Evolutionary conservation across 1,284 basidiomycete genomes (phyloP).

Genomic region (Ganoderma multipileum): DNA sequence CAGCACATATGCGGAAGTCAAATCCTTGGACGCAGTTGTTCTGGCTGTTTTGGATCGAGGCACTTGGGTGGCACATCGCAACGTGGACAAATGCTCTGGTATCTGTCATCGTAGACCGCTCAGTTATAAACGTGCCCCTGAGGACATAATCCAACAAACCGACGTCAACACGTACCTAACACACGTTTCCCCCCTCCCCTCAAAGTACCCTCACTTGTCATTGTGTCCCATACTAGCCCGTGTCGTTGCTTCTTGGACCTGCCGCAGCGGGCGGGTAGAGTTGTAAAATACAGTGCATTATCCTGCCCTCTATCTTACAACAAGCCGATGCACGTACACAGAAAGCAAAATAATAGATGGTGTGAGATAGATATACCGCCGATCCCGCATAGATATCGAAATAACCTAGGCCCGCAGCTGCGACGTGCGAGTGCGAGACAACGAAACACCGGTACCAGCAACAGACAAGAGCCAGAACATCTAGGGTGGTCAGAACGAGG

Average conservation of each 20-base stretch:
- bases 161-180: neutral
- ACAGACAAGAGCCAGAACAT: neutral
- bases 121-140: neutral
- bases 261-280: conserved; percentile 28
- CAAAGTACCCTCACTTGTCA: neutral
- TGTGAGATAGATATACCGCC: neutral
- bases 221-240: neutral
- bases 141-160: neutral
- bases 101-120: neutral
- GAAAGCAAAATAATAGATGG: neutral
- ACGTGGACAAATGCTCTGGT: neutral
- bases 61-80: neutral
- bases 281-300: conserved; percentile 23
- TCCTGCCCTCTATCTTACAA: conserved; percentile 18
- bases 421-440: neutral
- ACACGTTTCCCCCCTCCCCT: neutral
- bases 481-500: neutral
- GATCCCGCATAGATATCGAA: neutral
- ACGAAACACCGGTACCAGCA: neutral
- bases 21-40: neutral
- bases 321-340: conserved; percentile 7
- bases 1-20: neutral
- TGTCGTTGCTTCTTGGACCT: neutral
- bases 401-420: conserved; percentile 6
- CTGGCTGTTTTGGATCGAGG: neutral